phyloP scores from a whole-genome alignment of 495 filamentous ascomycete genomes.

The Penicillium samsonianum region DNA sequence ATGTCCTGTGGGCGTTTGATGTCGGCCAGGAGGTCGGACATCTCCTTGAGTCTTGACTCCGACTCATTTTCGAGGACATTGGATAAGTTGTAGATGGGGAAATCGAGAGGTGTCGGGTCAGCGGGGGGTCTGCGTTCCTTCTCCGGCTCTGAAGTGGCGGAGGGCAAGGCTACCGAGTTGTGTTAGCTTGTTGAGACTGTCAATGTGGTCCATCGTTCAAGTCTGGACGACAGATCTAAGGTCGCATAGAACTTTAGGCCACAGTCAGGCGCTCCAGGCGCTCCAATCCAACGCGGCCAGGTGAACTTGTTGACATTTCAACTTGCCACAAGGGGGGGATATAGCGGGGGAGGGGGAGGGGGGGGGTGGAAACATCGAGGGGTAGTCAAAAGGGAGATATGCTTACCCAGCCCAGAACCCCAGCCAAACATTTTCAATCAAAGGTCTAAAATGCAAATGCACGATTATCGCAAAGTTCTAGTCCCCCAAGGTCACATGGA shows the following conservation, averaged over 20 bases:
- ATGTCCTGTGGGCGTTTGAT: constrained; percentile 57
- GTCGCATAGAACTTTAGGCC: not conserved
- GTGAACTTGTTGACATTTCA: not conserved
- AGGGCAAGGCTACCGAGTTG: constrained; percentile 32
- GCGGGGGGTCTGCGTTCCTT: constrained; percentile 49
- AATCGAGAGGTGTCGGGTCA: constrained; percentile 50
- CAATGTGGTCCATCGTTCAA: not conserved
- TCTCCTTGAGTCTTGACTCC: constrained; percentile 34
- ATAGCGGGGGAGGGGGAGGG: constrained; percentile 2
- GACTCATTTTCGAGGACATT: constrained; percentile 25
- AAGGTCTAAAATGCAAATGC: constrained; percentile 10
- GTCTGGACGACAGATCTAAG: not conserved
- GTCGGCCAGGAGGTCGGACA: constrained; percentile 46
- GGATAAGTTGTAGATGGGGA: constrained; percentile 46
- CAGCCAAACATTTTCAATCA: constrained; percentile 40
- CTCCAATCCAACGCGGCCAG: not conserved
- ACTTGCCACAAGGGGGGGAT: constrained; percentile 2
- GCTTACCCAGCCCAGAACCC: constrained; percentile 40
- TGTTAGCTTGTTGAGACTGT: constrained; percentile 1
- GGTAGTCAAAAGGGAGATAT: constrained; percentile 4
- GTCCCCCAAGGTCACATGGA: not conserved
- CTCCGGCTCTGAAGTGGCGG: constrained; percentile 41
- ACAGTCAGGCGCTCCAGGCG: not conserved
- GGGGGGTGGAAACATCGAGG: constrained; percentile 7
- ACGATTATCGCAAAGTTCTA: constrained; percentile 10